Evolutionary conservation across 2,329 filamentous ascomycete species (phyloP).

Genomic region (Calonectria hawksworthii): DNA sequence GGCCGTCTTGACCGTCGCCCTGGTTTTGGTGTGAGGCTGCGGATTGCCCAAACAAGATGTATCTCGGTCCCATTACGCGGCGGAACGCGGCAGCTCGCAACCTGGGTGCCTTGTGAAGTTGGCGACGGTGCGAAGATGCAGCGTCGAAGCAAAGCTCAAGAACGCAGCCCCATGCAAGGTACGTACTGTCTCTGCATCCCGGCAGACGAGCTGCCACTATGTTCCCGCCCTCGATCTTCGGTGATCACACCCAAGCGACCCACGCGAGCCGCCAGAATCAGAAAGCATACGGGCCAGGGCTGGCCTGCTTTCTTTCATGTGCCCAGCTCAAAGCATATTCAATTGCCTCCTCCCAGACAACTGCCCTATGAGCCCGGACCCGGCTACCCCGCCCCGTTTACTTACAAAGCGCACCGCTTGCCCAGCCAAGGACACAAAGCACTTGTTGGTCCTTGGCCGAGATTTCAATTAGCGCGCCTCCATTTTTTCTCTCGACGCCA

Average conservation of each 20-base stretch:
- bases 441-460: conserved; percentile 6
- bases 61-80: conserved; percentile 8
- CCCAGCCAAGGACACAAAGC: background rate
- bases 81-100: background rate
- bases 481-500: conserved; percentile 33
- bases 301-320: background rate
- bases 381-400: conserved; percentile 3
- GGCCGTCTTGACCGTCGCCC: background rate
- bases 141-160: background rate
- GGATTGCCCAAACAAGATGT: background rate
- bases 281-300: background rate
- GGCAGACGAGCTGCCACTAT: conserved; percentile 1
- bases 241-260: conserved; percentile 18
- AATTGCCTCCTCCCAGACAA: background rate
- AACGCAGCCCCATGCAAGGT: conserved; percentile 11
- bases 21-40: background rate
- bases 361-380: conserved; percentile 3
- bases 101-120: background rate
- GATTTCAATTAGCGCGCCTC: conserved; percentile 34
- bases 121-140: background rate
- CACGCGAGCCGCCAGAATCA: conserved; percentile 12
- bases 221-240: conserved; percentile 16
- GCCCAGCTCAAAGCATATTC: conserved; percentile 4
- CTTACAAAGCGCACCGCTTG: background rate
- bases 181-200: conserved; percentile 15